phyloP scores from a whole-genome alignment of 2,329 filamentous ascomycete genomes.

The Exophiala oligosperma region DNA sequence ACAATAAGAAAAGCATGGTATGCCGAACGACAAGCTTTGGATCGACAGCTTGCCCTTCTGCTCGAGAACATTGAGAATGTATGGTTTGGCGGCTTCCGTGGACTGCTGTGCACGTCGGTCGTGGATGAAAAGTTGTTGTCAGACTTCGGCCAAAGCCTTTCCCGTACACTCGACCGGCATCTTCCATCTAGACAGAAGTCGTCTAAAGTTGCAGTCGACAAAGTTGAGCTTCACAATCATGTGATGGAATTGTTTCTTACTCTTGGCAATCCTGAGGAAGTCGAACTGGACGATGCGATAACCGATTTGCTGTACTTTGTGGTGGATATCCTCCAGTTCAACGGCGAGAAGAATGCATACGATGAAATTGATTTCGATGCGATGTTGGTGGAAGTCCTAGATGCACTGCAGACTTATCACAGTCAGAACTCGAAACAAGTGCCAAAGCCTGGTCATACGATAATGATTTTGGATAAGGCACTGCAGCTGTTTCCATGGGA shows the following conservation, averaged over 20 bases:
- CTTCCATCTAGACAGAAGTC: constrained; percentile 72
- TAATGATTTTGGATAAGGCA: constrained; percentile 87
- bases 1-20: constrained; percentile 84
- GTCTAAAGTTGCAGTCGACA: constrained; percentile 54
- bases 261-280: constrained; percentile 69
- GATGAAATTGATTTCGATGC: constrained; percentile 95
- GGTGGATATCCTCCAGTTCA: constrained; percentile 93
- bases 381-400: constrained; percentile 84
- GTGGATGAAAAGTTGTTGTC: constrained; percentile 65
- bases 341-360: constrained; percentile 93
- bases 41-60: constrained; percentile 73
- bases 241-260: constrained; percentile 88
- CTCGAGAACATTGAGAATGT: constrained; percentile 84
- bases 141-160: constrained; percentile 75
- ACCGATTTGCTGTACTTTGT: constrained; percentile 94
- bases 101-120: constrained; percentile 79
- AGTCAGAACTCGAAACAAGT: constrained; percentile 40
- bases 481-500: constrained; percentile 96
- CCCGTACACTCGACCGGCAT: constrained; percentile 76
- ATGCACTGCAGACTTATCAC: constrained; percentile 80
- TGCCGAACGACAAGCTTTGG: constrained; percentile 77
- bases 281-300: constrained; percentile 84
- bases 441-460: constrained; percentile 61
- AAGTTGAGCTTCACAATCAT: constrained; percentile 59
- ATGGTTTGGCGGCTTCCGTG: constrained; percentile 93